Evolutionary conservation across 192 early-diverging fungal genomes (phyloP).

Genomic region (Linnemannia zychae): DNA sequence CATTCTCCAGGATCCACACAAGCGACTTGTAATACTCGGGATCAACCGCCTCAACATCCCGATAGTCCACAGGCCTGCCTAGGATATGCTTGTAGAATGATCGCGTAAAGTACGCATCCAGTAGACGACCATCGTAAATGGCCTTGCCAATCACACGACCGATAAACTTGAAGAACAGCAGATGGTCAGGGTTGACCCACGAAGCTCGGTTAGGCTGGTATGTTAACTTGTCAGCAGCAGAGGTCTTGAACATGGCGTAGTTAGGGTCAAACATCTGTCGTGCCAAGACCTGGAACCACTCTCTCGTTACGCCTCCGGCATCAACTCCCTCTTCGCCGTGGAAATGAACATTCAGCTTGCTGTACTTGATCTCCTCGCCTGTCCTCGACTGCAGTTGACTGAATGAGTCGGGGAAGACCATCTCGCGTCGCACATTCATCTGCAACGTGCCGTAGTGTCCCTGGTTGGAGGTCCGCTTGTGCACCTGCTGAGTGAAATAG

Average conservation of each 20-base stretch:
- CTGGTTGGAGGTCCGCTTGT: constrained; percentile 77
- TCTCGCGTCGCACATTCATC: constrained; percentile 92
- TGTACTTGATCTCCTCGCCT: constrained; percentile 94
- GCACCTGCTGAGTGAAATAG: constrained; percentile 96
- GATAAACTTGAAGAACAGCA: constrained; percentile 98
- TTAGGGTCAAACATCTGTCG: constrained; percentile 99
- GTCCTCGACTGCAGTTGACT: constrained; percentile 91
- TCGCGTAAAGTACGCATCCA: constrained; percentile 98
- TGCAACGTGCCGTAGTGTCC: constrained; percentile 81
- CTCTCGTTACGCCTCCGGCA: constrained; percentile 96
- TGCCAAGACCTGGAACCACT: constrained; percentile 98
- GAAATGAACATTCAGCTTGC: constrained; percentile 94
- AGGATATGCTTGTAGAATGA: constrained; percentile 99
- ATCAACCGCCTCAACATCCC: constrained; percentile 98
- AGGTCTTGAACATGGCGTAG: constrained; percentile 98
- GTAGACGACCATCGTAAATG: constrained; percentile 94
- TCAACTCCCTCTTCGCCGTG: constrained; percentile 98
- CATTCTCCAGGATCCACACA: constrained; percentile 98
- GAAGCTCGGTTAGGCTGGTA: constrained; percentile 98
- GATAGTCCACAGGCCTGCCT: constrained; percentile 92
- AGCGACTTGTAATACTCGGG: constrained; percentile 97
- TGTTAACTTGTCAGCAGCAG: constrained; percentile 94
- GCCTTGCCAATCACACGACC: constrained; percentile 99
- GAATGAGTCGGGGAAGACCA: constrained; percentile 98
- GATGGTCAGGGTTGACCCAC: constrained; percentile 92